Evolutionary conservation across 2,329 filamentous ascomycete species (phyloP).

Genomic region (Berkeleyomyces basicola): DNA sequence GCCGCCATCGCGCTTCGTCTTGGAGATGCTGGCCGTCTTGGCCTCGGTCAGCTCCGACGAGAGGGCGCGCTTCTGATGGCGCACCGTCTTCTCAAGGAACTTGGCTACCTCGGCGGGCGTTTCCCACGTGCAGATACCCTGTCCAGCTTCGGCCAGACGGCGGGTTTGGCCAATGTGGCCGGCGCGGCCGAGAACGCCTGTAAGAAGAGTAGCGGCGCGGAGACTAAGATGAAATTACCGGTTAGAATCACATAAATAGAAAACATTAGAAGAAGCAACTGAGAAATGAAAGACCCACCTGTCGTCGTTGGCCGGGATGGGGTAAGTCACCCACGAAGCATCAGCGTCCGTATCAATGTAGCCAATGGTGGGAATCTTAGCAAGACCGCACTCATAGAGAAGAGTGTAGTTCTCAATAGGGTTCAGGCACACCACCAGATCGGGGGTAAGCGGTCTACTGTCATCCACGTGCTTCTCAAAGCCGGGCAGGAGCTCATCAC

Average conservation of each 20-base stretch:
- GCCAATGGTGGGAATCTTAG: constrained; percentile 84
- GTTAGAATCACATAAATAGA: constrained; percentile 16
- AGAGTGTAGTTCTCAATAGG: constrained; percentile 82
- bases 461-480: constrained; percentile 50
- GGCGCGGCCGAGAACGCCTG: constrained; percentile 69
- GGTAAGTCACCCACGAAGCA: constrained; percentile 87
- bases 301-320: constrained; percentile 93
- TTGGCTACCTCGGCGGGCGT: constrained; percentile 28
- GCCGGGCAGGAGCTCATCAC: constrained; percentile 42
- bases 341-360: constrained; percentile 88
- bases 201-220: constrained; percentile 65
- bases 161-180: constrained; percentile 59
- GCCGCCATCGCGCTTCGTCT: constrained; percentile 11
- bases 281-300: constrained; percentile 35
- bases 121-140: constrained; percentile 47
- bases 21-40: constrained; percentile 8
- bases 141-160: constrained; percentile 44
- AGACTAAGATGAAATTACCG: constrained; percentile 35
- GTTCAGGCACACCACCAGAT: constrained; percentile 84
- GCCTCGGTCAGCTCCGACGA: constrained; percentile 8
- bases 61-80: constrained; percentile 7
- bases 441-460: constrained; percentile 56
- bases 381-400: constrained; percentile 76
- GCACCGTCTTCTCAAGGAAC: constrained; percentile 21
- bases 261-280: background rate